These are phyloP conservation scores for Ascochyta lentis DNA, from an alignment of 2,329 filamentous ascomycete genomes.

Conservation along the genomic window DNA sequence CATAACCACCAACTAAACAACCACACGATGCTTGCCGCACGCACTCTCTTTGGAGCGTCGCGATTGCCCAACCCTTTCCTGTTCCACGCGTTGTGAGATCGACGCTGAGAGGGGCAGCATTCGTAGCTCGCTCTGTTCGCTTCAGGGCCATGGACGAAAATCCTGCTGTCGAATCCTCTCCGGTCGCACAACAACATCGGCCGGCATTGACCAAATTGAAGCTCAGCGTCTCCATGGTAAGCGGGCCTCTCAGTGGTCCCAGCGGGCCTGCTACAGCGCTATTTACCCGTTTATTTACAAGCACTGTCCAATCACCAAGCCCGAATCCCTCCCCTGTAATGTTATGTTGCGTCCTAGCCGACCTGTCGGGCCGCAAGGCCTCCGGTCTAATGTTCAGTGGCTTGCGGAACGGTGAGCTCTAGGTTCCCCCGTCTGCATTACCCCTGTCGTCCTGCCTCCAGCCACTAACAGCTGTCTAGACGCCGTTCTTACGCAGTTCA, in stretches of 20 bases:
- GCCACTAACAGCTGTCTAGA: conserved; percentile 33
- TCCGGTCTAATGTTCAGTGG: conserved; percentile 35
- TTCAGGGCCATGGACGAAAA: conserved; percentile 9
- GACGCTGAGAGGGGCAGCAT: conserved; percentile 11
- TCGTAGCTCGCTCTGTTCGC: conserved; percentile 12
- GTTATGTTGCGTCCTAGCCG: conserved; percentile 42
- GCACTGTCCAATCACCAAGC: conserved; percentile 32
- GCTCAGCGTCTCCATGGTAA: conserved; percentile 19
- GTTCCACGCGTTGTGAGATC: conserved; percentile 10
- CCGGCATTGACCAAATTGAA: conserved; percentile 34
- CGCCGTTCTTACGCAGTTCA: conserved; percentile 26
- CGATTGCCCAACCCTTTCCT: background rate
- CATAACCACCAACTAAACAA: conserved; percentile 24
- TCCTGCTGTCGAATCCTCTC: conserved; percentile 22
- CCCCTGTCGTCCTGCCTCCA: conserved; percentile 30
- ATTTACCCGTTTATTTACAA: conserved; percentile 46
- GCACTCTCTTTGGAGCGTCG: conserved; percentile 6
- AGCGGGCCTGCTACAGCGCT: conserved; percentile 32
- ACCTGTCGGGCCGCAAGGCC: conserved; percentile 35
- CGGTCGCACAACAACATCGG: conserved; percentile 28
- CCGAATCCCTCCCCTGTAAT: conserved; percentile 32
- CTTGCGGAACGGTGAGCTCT: conserved; percentile 26
- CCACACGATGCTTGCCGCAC: conserved; percentile 15
- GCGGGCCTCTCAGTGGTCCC: conserved; percentile 15
- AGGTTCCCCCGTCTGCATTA: conserved; percentile 28